Evolutionary conservation across 169 alveolate genomes (phyloP).

Genomic region (Plasmodium gonderi): DNA sequence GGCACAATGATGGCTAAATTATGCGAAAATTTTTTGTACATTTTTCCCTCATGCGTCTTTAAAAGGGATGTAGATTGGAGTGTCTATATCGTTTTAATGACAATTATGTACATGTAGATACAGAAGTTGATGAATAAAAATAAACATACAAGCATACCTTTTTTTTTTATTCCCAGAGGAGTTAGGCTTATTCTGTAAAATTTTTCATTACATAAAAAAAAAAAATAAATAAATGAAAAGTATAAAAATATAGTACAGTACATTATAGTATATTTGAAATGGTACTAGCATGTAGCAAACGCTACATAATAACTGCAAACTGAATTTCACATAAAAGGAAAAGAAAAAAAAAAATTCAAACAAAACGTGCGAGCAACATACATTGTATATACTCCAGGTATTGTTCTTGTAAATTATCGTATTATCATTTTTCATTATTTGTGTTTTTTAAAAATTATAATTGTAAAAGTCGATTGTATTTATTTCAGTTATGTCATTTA

Average conservation of each 20-base stretch:
- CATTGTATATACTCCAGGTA: constrained; percentile 43
- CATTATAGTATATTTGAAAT: background rate
- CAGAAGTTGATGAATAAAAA: background rate
- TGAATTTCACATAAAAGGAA: background rate
- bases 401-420: constrained; percentile 23
- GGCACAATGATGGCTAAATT: background rate
- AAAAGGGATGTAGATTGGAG: background rate
- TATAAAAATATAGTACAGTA: background rate
- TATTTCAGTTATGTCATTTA: too few species aligned
- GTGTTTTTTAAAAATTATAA: background rate
- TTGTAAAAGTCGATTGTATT: background rate
- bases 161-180: constrained; percentile 12
- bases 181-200: constrained; percentile 26
- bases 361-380: background rate
- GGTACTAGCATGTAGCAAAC: too few species aligned
- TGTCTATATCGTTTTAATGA: too few species aligned
- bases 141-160: constrained; percentile 15
- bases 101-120: too few species aligned
- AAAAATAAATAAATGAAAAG: background rate
- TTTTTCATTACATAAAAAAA: background rate
- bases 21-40: background rate
- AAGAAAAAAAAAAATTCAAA: background rate
- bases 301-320: background rate
- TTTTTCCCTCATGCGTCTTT: background rate
- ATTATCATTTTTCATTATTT: constrained; percentile 59